These are phyloP conservation scores for Psilocybe tampanensis DNA, from an alignment of 768 basidiomycete species.

Conservation along the genomic window DNA sequence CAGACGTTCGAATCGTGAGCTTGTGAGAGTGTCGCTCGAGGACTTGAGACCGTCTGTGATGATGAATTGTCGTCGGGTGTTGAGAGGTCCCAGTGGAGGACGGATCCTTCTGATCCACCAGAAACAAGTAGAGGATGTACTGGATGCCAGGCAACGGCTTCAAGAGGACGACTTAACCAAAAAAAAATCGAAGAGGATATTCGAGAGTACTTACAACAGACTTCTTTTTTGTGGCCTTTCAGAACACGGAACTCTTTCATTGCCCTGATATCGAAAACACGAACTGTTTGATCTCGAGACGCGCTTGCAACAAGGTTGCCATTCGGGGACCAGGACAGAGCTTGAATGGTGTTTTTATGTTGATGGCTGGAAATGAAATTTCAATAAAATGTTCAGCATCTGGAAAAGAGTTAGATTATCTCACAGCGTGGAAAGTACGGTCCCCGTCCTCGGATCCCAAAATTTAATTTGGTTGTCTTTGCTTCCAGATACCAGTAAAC, in stretches of 20 bases:
- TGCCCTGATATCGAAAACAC: conserved; percentile 96
- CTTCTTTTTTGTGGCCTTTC: conserved; percentile 98
- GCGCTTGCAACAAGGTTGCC: conserved; percentile 94
- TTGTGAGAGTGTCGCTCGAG: conserved; percentile 86
- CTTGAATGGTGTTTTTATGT: conserved; percentile 97
- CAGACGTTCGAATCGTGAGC: conserved; percentile 99
- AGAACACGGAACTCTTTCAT: conserved; percentile 95
- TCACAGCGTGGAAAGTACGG: conserved; percentile 88
- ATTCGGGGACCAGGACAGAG: conserved; percentile 90
- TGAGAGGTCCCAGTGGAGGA: conserved; percentile 92
- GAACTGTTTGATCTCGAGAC: conserved; percentile 91
- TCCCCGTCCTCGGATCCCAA: conserved; percentile 97
- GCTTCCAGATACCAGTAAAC: conserved; percentile 90
- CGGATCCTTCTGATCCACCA: conserved; percentile 92
- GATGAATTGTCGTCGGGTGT: conserved; percentile 54
- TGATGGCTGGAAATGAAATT: conserved; percentile 65
- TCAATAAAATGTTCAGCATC: not conserved
- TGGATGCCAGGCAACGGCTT: conserved; percentile 96
- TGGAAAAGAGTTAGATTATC: conserved; percentile 26
- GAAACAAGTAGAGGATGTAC: conserved; percentile 90
- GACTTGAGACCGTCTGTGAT: conserved; percentile 47
- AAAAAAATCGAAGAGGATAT: not conserved
- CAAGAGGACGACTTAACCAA: not conserved
- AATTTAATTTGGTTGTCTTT: conserved; percentile 99
- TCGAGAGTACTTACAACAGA: conserved; percentile 72